phyloP scores from a whole-genome alignment of 345 rosid genomes.

The Ricinus communis region DNA sequence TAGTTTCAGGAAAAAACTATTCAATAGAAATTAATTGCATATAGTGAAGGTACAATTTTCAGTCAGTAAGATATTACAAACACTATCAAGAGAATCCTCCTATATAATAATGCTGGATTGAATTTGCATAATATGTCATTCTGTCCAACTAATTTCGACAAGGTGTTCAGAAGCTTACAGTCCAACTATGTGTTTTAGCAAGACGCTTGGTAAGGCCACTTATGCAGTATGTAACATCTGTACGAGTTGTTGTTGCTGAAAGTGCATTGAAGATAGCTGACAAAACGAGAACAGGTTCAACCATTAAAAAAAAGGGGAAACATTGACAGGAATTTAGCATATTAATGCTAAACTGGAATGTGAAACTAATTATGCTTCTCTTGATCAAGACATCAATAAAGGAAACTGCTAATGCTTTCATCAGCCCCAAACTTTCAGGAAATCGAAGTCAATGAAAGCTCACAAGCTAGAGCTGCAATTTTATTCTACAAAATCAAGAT shows the following conservation, averaged over 20 bases:
- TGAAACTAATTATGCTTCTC: too few species aligned
- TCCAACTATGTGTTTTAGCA: conserved; percentile 41
- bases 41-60: too few species aligned
- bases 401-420: too few species aligned
- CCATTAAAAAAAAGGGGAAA: not conserved
- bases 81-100: not conserved
- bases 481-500: not conserved
- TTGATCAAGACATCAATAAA: too few species aligned
- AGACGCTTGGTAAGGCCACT: conserved; percentile 37
- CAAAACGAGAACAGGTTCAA: not conserved
- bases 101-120: too few species aligned
- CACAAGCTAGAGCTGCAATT: not conserved
- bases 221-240: conserved; percentile 35
- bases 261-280: conserved; percentile 35
- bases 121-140: not conserved
- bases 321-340: not conserved
- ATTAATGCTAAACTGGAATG: too few species aligned
- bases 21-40: too few species aligned
- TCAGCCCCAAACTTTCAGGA: too few species aligned
- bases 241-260: conserved; percentile 30
- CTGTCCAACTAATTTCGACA: not conserved
- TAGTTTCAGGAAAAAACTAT: not conserved
- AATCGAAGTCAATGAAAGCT: too few species aligned
- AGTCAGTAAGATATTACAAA: too few species aligned
- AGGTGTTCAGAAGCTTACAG: conserved; percentile 27